Base-by-base conservation (phyloP, 208 protist species). In the Trypanosoma cruzi region DNA sequence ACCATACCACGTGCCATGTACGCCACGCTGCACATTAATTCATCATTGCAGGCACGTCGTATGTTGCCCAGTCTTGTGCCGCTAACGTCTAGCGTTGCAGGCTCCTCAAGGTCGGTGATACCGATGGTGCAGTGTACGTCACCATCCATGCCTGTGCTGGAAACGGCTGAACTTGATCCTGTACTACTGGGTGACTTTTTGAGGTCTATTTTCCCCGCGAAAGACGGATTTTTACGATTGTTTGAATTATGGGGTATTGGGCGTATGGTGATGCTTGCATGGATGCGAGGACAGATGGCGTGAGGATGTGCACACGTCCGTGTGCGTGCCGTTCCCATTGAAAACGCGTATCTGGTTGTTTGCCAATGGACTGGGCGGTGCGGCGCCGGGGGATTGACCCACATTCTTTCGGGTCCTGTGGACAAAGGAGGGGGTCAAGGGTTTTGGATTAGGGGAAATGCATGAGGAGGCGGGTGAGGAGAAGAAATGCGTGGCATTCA, bases 221-320 rank as follows among this genome's bases (percentile, higher is more conserved):
- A 86, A 50, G 64, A 89, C 22, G 79, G 82, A 8, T 88, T 86
- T 86, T 73, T 85, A 56, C 73, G 72, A 40, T 83, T 92, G 77
- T 67, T 95, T 55, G 89, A 95, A 90, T 95, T 95, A 92, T 92
- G 84, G 84, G 80, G 84, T 70, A 91, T 91, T 56, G 73, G 69
- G 40, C 82, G 86, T 55, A 70, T 73, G 73, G 48, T 24, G 56
- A 71, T 71, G 53, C 61, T 53, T 69, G 28, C 34, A 20, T 4
- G 13, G n/a, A 0, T 53, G 18, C 32, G 20, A 20, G 13, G n/a
- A 42, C 11, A n/a, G 48, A 34, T 4, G 4, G 11, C 16, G 18
- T 22, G 20, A 22, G 16, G 44, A 14, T 49, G 20, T 22, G 20
- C 16, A 14, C 4, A 16, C n/a, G n/a, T n/a, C 4, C 29, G 14